Base-by-base conservation (phyloP, 2,329 filamentous ascomycete species). In the Diaporthe amygdali region DNA sequence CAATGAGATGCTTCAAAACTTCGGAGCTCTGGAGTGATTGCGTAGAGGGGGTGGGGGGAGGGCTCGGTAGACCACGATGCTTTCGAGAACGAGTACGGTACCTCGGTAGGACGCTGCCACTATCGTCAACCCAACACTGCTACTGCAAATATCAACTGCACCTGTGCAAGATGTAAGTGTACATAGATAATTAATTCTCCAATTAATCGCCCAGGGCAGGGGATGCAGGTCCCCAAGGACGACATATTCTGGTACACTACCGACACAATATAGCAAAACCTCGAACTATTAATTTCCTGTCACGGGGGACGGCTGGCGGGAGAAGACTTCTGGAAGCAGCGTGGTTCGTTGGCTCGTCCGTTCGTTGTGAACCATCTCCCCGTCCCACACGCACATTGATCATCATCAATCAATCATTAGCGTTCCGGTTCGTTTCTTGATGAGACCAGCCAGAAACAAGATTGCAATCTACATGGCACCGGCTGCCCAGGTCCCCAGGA, bases 391-490 rank as follows among this genome's bases (percentile, higher is more conserved):
- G 39, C 20, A 22, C 44, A n/a, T n/a, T n/a, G n/a, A n/a, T n/a
- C n/a, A n/a, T n/a, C 41, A 9, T 46, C 39, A 30, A 15, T 27
- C 39, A 8, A 32, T 9, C 5, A 17, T 63, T 64, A 64, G 59
- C 59, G 59, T 64, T 64, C 44, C 59, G 41, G 59, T 64, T 64
- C 44, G 59, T 64, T 64, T 64, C 59, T 64, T 64, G 59, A 37
- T 64, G 59, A 64, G 59, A 64, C 59, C 44, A 25, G 41, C 20
- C 59, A 64, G 59, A 49, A 64, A 64, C 59, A 63, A 63, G 44
- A 64, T 49, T 64, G 59, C 59, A 64, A 64, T 64, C 59, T 64
- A 64, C 59, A 64, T 64, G 59, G 59, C 59, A 64, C 59, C 59
- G 59, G 59, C 59, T 64, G 41, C 59, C 59, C 59, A 64, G 59